phyloP scores from a whole-genome alignment of 208 protist species.

The Wallacemonas sp. region DNA sequence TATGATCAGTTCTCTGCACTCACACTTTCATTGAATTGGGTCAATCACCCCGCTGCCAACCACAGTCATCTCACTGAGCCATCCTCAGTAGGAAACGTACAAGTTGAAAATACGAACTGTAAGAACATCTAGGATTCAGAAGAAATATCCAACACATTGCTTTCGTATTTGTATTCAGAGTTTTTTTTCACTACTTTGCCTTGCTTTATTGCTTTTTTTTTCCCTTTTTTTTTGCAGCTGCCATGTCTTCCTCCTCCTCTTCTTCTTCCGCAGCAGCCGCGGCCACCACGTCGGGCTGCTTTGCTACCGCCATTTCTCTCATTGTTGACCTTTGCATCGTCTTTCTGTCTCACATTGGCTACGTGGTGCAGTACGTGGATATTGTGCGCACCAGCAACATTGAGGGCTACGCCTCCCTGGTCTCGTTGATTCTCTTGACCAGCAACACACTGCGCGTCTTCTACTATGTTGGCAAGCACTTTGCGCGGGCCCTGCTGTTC shows the following conservation, averaged over 20 bases:
- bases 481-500: slow-evolving; percentile 60
- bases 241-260: slow-evolving; percentile 5
- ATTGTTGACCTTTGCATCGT: slow-evolving; percentile 58
- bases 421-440: slow-evolving; percentile 72
- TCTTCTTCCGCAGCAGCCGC: neutral
- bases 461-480: slow-evolving; percentile 70
- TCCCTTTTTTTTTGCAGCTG: neutral
- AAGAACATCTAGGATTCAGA: too few relatives aligned
- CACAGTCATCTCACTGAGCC: too few relatives aligned
- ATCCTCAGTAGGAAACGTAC: too few relatives aligned
- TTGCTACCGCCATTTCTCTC: neutral
- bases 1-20: too few relatives aligned
- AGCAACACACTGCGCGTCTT: slow-evolving; percentile 83
- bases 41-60: too few relatives aligned
- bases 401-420: slow-evolving; percentile 64
- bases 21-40: too few relatives aligned
- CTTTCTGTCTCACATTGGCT: slow-evolving; percentile 69
- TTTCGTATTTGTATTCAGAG: neutral
- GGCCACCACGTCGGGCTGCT: neutral
- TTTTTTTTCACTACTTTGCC: neutral
- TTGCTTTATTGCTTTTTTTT: slow-evolving; percentile 17
- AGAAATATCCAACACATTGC: too few relatives aligned
- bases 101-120: too few relatives aligned
- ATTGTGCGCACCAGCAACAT: slow-evolving; percentile 42
- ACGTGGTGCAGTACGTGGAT: slow-evolving; percentile 56